These are phyloP conservation scores for Globisporangium cederbergense DNA, from an alignment of 352 stramenopile genomes.

Conservation along the genomic window DNA sequence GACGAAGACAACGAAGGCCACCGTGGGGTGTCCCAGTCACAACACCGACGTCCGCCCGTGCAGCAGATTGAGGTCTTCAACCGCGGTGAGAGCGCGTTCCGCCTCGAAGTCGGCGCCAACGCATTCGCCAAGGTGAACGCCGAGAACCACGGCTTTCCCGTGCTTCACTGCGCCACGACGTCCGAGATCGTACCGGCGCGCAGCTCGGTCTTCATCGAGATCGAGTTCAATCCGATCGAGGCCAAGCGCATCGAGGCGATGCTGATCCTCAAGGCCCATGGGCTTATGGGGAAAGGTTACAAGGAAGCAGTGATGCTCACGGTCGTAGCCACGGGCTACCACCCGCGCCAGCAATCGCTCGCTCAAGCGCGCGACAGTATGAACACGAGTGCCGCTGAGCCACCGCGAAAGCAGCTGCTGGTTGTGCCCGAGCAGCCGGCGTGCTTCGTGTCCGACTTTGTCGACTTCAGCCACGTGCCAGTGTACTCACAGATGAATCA, in stretches of 20 bases:
- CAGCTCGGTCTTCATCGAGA: conserved; percentile 60
- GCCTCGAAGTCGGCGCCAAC: conserved; percentile 57
- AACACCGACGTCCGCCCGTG: conserved; percentile 31
- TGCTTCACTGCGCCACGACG: conserved; percentile 47
- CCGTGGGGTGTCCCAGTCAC: neutral
- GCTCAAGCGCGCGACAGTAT: conserved; percentile 30
- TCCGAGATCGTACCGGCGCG: conserved; percentile 60
- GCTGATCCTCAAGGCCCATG: conserved; percentile 63
- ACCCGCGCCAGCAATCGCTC: conserved; percentile 39
- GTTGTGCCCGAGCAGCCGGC: conserved; percentile 36
- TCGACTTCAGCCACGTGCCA: conserved; percentile 64
- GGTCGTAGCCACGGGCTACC: conserved; percentile 55
- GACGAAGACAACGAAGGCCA: conserved; percentile 12
- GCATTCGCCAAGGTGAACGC: conserved; percentile 54
- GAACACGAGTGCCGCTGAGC: conserved; percentile 2
- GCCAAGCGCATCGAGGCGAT: conserved; percentile 41
- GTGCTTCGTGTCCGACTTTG: conserved; percentile 44
- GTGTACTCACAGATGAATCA: conserved; percentile 41
- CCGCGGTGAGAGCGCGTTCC: conserved; percentile 60
- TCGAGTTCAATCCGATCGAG: conserved; percentile 79
- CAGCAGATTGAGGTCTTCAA: conserved; percentile 83
- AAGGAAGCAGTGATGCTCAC: conserved; percentile 63
- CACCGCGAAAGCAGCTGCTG: conserved; percentile 30
- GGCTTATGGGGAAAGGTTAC: conserved; percentile 65
- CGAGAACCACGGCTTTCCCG: conserved; percentile 46